These are phyloP conservation scores for Candida sojae DNA, from an alignment of 1,139 yeast genomes.

Conservation along the genomic window DNA sequence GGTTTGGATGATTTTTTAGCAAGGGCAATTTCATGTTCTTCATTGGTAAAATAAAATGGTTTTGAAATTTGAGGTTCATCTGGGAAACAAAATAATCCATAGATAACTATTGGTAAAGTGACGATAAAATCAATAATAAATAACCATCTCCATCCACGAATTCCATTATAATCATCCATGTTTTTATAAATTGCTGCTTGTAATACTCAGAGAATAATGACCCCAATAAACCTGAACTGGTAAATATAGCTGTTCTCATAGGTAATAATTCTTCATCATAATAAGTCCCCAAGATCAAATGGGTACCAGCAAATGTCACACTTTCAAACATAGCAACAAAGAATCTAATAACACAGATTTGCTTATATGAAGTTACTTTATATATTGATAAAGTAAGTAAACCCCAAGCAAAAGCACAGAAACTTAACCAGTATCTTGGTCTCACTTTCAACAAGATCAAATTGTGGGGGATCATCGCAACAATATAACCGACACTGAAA, in stretches of 20 bases:
- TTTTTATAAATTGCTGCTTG: conserved; percentile 42
- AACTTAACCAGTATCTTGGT: conserved; percentile 56
- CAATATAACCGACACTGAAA: conserved; percentile 60
- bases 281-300: conserved; percentile 32
- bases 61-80: conserved; percentile 54
- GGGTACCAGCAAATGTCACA: conserved; percentile 55
- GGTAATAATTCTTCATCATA: conserved; percentile 12
- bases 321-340: conserved; percentile 58
- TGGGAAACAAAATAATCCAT: conserved; percentile 58
- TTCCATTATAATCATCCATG: conserved; percentile 39
- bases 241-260: conserved; percentile 46
- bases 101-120: conserved; percentile 57
- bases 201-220: conserved; percentile 84
- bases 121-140: conserved; percentile 73
- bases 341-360: conserved; percentile 53
- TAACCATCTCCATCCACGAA: conserved; percentile 69
- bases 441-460: conserved; percentile 49
- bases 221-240: conserved; percentile 63
- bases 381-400: conserved; percentile 52
- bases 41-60: conserved; percentile 34
- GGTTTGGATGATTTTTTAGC: conserved; percentile 1
- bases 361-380: conserved; percentile 42
- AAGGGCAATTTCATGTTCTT: conserved; percentile 34
- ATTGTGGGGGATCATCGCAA: conserved; percentile 61
- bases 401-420: conserved; percentile 59